Conservation (phyloP, 257 asterid species). For the Scutellaria barbata region DNA sequence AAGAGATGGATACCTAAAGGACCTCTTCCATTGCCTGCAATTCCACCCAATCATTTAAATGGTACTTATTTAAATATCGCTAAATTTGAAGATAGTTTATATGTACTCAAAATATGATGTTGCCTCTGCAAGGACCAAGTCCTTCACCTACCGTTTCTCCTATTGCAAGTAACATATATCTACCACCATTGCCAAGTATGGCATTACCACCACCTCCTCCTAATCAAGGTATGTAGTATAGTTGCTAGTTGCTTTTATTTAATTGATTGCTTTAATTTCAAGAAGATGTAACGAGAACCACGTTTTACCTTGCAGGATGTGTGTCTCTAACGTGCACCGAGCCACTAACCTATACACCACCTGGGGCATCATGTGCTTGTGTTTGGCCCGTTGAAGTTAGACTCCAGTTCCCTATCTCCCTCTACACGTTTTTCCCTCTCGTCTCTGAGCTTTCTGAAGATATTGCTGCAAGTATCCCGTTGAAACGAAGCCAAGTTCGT, state of each 20-base stretch:
- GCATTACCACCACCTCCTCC: constrained; percentile 89
- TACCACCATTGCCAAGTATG: constrained; percentile 60
- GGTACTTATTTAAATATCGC: constrained; percentile 39
- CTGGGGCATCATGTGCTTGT: constrained; percentile 82
- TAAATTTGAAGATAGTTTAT: background rate
- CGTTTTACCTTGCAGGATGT: constrained; percentile 56
- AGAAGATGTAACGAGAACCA: background rate
- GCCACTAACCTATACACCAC: constrained; percentile 73
- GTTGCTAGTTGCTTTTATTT: background rate
- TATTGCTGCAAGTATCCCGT: constrained; percentile 50
- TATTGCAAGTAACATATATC: constrained; percentile 38
- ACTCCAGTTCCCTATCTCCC: constrained; percentile 57
- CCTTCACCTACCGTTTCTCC: constrained; percentile 54
- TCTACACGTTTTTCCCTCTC: constrained; percentile 67
- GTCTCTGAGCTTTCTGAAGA: constrained; percentile 72
- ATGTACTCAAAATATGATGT: constrained; percentile 23
- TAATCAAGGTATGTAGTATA: constrained; percentile 52
- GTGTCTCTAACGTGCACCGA: constrained; percentile 59
- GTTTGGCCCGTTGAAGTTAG: constrained; percentile 77
- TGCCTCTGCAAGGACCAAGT: constrained; percentile 48
- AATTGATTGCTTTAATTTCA: background rate
- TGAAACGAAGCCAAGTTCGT: constrained; percentile 76
- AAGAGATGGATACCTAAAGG: constrained; percentile 36
- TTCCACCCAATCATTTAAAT: constrained; percentile 45
- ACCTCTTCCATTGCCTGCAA: constrained; percentile 52